Percentiles rank a stretch among this genome's conserved stretches.
These are phyloP conservation scores for Chalciporus chontae DNA, from an alignment of 768 basidiomycete species.

Conservation along the genomic window DNA sequence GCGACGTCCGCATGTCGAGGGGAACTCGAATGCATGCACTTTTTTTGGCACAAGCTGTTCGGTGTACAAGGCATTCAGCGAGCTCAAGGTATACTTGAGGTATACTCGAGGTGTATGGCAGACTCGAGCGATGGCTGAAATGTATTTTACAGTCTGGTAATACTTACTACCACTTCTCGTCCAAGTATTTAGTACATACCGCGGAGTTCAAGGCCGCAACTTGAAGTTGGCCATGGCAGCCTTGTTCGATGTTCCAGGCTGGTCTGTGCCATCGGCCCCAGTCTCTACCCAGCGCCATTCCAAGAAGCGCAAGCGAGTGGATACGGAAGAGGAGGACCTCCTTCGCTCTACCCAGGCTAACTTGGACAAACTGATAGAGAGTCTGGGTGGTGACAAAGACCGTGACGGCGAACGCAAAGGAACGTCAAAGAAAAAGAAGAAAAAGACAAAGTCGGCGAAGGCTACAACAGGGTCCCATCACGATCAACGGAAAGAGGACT, in stretches of 20 bases:
- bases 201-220: too few relatives aligned
- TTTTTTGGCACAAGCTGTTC: background rate
- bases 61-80: background rate
- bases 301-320: conserved; percentile 55
- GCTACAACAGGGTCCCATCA: conserved; percentile 2
- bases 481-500: conserved; percentile 5
- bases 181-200: too few relatives aligned
- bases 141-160: too few relatives aligned
- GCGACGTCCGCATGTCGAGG: conserved; percentile 16
- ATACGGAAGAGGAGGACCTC: conserved; percentile 35
- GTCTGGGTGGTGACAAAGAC: conserved; percentile 34
- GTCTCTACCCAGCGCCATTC: conserved; percentile 32
- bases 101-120: background rate
- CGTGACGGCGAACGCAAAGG: conserved; percentile 9
- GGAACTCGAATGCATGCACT: background rate
- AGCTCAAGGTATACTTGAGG: background rate
- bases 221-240: conserved; percentile 27
- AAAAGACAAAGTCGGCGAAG: conserved; percentile 4
- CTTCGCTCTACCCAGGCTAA: conserved; percentile 44
- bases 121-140: too few relatives aligned
- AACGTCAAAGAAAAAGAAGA: conserved; percentile 21
- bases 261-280: conserved; percentile 50
- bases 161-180: too few relatives aligned
- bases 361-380: conserved; percentile 58
- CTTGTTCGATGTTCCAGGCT: conserved; percentile 68